Base-by-base conservation (phyloP, 2,329 filamentous ascomycete species). In the Apiospora rasikravindrae region DNA sequence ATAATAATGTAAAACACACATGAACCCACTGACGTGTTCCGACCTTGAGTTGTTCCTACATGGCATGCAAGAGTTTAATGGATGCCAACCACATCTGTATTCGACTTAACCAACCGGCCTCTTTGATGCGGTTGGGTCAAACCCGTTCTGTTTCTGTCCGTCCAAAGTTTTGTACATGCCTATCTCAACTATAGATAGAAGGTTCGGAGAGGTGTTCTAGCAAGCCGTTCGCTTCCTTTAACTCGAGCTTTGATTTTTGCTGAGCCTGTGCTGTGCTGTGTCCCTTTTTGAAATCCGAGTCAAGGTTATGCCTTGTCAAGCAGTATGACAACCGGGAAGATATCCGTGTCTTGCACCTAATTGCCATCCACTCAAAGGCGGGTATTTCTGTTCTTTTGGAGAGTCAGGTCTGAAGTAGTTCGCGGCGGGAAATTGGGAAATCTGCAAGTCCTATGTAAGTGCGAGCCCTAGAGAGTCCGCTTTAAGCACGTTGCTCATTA, bases 261-360 rank as follows among this genome's bases (percentile, higher is more conserved):
- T 64, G 33, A 64, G 57, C 57, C 57, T 64, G 57, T 64, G 57
- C 57, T n/a, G 57, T 40, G 33, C 57, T 29, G 57, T 64, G 40
- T 13, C 8, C 40, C 8, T 37, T 13, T n/a, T 64, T 40, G 5
- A 40, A n/a, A 24, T 16, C 57, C 22, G 57, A 64, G 57, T 40
- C 57, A 64, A 64, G 33, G 57, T 40, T 40, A 37, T 22, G 57
- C 19, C 22, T 40, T 13, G 57, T 33, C 33, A 40, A 64, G 57
- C 40, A 61, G 16, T 8, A 33, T 64, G 57, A 40, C 33, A 40
- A 40, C 3, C n/a, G 19, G 57, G 57, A 11, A 64, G 22, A 11
- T 40, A 11, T 22, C 19, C 33, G 33, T 64, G 57, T 40, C 57
- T 64, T 64, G 57, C n/a, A n/a, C n/a, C n/a, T 13, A 22, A 40